A percentile compares a stretch with the other conserved stretches of the same genome.
phyloP scores from a whole-genome alignment of 768 basidiomycete species.

The Postia placenta region DNA sequence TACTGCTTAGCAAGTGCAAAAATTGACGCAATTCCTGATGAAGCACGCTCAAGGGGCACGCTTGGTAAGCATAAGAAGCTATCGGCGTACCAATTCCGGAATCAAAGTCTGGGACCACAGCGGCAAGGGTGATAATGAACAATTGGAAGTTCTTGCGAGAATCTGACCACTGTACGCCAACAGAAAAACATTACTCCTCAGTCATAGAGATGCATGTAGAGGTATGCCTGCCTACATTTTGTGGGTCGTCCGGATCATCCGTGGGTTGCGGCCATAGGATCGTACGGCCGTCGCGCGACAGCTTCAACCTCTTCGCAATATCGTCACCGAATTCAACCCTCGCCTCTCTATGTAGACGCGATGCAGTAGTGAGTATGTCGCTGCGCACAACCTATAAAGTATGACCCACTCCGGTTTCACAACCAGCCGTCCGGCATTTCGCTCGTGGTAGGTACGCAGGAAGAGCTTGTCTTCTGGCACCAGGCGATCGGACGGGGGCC shows the following conservation, averaged over 20 bases:
- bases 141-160: slow-evolving; percentile 50
- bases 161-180: slow-evolving; percentile 41
- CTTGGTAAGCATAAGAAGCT: too few relatives aligned
- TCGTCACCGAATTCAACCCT: slow-evolving; percentile 53
- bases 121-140: slow-evolving; percentile 55
- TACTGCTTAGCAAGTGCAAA: slow-evolving; percentile 54
- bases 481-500: background rate
- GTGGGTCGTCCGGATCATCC: slow-evolving; percentile 57
- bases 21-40: slow-evolving; percentile 50
- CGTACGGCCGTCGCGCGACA: slow-evolving; percentile 47
- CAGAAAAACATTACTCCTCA: background rate
- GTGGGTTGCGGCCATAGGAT: slow-evolving; percentile 69
- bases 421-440: slow-evolving; percentile 51
- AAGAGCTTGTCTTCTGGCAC: background rate
- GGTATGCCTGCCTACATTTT: slow-evolving; percentile 35
- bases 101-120: slow-evolving; percentile 63
- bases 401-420: slow-evolving; percentile 51
- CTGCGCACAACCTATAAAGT: background rate
- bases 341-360: slow-evolving; percentile 42
- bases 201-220: background rate
- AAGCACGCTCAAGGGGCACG: background rate
- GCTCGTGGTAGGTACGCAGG: slow-evolving; percentile 3
- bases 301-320: slow-evolving; percentile 49
- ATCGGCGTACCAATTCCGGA: slow-evolving; percentile 55
- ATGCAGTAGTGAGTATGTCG: background rate